These are phyloP conservation scores for Stylosanthes scabra DNA, from an alignment of 331 rosid species.

Conservation along the genomic window DNA sequence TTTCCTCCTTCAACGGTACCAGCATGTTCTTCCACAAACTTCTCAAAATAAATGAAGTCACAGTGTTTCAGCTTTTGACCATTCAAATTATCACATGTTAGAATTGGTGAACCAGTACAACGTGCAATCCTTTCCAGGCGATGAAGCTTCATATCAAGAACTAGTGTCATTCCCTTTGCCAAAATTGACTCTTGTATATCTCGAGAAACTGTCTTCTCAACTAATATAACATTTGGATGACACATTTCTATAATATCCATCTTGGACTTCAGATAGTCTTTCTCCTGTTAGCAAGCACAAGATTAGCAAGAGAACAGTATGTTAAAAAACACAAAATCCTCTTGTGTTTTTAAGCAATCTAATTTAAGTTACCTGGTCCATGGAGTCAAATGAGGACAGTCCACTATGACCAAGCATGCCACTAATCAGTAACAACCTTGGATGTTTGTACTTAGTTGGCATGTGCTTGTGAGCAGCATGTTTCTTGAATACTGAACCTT, in stretches of 20 bases:
- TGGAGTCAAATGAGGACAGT: conserved; percentile 84
- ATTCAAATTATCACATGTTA: conserved; percentile 76
- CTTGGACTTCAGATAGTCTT: conserved; percentile 70
- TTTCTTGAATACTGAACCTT: conserved; percentile 93
- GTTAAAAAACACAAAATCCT: conserved; percentile 32
- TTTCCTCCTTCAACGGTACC: conserved; percentile 81
- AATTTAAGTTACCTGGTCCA: conserved; percentile 75
- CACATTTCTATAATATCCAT: conserved; percentile 73
- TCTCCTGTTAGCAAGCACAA: conserved; percentile 69
- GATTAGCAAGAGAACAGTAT: conserved; percentile 43
- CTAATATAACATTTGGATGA: conserved; percentile 88
- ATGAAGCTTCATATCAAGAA: conserved; percentile 96
- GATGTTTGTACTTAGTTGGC: conserved; percentile 82
- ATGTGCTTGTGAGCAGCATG: conserved; percentile 98
- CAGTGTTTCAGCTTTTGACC: conserved; percentile 78
- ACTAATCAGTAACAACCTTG: conserved; percentile 78
- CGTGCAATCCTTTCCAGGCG: conserved; percentile 92
- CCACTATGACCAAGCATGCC: conserved; percentile 86
- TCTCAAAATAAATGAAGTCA: conserved; percentile 75
- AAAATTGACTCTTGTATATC: conserved; percentile 93
- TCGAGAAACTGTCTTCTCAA: conserved; percentile 91
- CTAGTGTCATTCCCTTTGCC: conserved; percentile 83
- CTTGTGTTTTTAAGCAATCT: background rate
- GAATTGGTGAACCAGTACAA: conserved; percentile 88
- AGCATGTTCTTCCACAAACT: conserved; percentile 92